Conservation (phyloP, 176 grass and related monocot species). For the Oryza rufipogon region DNA sequence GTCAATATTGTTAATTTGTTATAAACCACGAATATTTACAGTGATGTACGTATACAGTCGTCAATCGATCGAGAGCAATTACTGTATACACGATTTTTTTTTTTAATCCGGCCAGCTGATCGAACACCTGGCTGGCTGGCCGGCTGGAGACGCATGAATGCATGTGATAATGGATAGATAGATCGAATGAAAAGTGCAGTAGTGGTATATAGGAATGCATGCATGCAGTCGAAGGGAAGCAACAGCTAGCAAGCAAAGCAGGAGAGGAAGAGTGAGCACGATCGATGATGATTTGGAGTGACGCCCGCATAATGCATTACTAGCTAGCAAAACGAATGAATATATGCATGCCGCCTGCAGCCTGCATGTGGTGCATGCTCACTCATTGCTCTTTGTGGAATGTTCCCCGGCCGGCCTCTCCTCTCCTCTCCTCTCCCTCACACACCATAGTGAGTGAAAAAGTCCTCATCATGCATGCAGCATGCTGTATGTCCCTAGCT, state of each 20-base stretch:
- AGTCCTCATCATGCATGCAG: conserved; percentile 43
- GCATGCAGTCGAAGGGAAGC: background rate
- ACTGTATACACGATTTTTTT: no score
- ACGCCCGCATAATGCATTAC: conserved; percentile 34
- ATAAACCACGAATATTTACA: no score
- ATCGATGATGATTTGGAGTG: no score
- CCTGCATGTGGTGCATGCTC: conserved; percentile 6
- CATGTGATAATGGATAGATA: conserved; percentile 53
- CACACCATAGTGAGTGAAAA: background rate
- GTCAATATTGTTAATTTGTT: background rate
- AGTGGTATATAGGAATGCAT: background rate
- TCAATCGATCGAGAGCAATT: no score
- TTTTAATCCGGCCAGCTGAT: no score
- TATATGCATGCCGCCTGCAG: background rate
- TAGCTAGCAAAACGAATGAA: background rate
- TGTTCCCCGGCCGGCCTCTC: conserved; percentile 42
- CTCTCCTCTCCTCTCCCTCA: background rate
- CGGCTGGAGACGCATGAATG: background rate
- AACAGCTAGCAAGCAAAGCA: background rate
- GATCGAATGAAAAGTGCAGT: conserved; percentile 15
- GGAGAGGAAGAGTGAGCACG: background rate
- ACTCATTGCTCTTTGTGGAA: conserved; percentile 62
- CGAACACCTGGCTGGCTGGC: background rate
- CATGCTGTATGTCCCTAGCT: background rate
- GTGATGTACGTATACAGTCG: no score